Percentiles rank a stretch among this genome's conserved stretches.
Conservation (phyloP, 495 filamentous ascomycete genomes). For the Penicillium mononematosum region DNA sequence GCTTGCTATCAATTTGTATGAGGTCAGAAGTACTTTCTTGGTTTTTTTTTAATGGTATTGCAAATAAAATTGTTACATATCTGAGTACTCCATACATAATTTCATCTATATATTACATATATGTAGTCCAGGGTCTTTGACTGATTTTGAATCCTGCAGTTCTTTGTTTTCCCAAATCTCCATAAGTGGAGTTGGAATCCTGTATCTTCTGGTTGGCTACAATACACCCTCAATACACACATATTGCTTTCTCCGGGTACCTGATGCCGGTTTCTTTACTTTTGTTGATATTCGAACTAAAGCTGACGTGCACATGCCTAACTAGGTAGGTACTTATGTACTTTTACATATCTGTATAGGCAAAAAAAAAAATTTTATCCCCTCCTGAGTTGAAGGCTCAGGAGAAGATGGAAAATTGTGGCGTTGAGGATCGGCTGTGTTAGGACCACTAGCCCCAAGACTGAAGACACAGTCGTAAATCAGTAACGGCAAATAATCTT, state of each 20-base stretch:
- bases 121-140: background rate
- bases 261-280: background rate
- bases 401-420: constrained; percentile 8
- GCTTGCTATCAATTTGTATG: background rate
- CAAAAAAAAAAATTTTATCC: background rate
- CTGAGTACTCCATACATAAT: background rate
- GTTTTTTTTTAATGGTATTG: background rate
- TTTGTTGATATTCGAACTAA: constrained; percentile 6
- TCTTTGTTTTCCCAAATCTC: constrained; percentile 3
- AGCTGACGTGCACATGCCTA: background rate
- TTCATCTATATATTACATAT: no score
- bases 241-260: constrained; percentile 4
- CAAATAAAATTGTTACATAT: background rate
- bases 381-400: constrained; percentile 1
- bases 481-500: background rate
- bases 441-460: constrained; percentile 11
- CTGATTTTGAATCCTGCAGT: background rate
- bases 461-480: constrained; percentile 2
- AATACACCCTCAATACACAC: constrained; percentile 5
- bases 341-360: background rate
- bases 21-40: background rate
- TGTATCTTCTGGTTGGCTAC: background rate
- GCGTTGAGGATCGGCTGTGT: constrained; percentile 10
- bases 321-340: no score
- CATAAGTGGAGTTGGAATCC: background rate